Evolutionary conservation across 164 flowering plant species (phyloP).

Genomic region (Magnolia kwangsiensis): DNA sequence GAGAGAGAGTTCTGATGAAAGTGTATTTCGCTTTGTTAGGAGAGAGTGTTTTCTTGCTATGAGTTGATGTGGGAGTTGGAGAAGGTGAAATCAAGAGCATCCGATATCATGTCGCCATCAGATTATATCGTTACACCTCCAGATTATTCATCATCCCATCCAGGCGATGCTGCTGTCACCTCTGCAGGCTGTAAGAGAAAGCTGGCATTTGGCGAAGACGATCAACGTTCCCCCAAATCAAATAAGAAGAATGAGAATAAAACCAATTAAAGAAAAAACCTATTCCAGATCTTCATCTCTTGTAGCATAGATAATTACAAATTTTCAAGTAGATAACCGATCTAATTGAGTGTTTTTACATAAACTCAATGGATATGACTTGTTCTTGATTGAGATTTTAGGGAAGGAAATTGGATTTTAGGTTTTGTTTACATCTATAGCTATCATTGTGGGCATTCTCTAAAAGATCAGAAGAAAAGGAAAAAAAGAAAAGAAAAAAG

Average conservation of each 20-base stretch:
- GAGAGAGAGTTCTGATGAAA: slow-evolving; percentile 10
- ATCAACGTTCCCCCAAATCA: not conserved
- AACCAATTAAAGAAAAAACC: too few species aligned
- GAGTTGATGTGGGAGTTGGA: slow-evolving; percentile 32
- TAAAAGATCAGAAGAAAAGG: slow-evolving; percentile 8
- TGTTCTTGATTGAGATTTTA: slow-evolving; percentile 16
- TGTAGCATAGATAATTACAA: not conserved
- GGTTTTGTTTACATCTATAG: not conserved
- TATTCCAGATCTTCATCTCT: not conserved
- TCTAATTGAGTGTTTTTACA: not conserved
- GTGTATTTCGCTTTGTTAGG: slow-evolving; percentile 30
- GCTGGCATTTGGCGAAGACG: slow-evolving; percentile 20
- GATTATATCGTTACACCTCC: slow-evolving; percentile 25
- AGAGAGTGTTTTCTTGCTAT: slow-evolving; percentile 46
- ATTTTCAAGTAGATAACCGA: not conserved
- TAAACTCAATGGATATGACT: slow-evolving; percentile 6
- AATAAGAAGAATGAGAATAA: not conserved
- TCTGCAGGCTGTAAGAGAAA: slow-evolving; percentile 36
- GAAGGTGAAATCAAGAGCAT: slow-evolving; percentile 20
- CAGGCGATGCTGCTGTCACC: slow-evolving; percentile 20
- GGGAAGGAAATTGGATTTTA: slow-evolving; percentile 12
- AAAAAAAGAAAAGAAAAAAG: not conserved
- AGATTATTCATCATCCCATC: slow-evolving; percentile 24
- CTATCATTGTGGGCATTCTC: slow-evolving; percentile 4
- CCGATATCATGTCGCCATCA: slow-evolving; percentile 24